Evolutionary conservation across 2,329 filamentous ascomycete genomes (phyloP).

Genomic region (Xylaria arbuscula): DNA sequence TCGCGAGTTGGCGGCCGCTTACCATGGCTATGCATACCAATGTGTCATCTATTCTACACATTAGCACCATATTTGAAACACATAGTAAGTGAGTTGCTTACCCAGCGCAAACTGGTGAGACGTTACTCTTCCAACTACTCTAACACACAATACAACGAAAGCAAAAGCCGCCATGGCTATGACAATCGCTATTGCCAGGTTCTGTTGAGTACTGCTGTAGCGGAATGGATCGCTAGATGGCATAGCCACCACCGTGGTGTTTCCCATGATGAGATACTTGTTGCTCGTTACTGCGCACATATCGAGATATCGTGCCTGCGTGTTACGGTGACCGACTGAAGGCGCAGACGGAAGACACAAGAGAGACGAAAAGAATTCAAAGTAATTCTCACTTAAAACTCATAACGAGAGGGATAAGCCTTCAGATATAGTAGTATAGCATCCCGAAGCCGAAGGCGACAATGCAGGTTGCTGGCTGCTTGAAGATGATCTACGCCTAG

Average conservation of each 20-base stretch:
- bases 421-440: conserved; percentile 34
- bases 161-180: conserved; percentile 40
- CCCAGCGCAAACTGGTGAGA: conserved; percentile 42
- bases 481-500: conserved; percentile 30
- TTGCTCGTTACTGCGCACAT: conserved; percentile 27
- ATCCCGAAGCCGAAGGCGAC: conserved; percentile 15
- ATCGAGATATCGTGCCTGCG: conserved; percentile 16
- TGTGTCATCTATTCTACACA: conserved; percentile 37
- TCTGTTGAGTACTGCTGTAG: conserved; percentile 36
- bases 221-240: conserved; percentile 34
- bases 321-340: conserved; percentile 13
- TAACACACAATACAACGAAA: conserved; percentile 38
- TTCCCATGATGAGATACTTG: conserved; percentile 17
- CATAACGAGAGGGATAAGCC: conserved; percentile 29
- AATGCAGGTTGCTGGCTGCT: conserved; percentile 9
- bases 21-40: conserved; percentile 44
- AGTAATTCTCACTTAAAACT: conserved; percentile 17
- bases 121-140: conserved; percentile 40
- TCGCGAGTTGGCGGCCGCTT: conserved; percentile 10
- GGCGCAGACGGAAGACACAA: neutral
- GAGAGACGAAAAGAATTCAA: conserved; percentile 9
- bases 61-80: conserved; percentile 24
- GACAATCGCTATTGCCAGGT: conserved; percentile 36
- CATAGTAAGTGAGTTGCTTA: conserved; percentile 19
- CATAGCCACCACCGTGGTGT: conserved; percentile 26